Evolutionary conservation across 305 asterid species (phyloP).

Genomic region (Petunia hybrid): DNA sequence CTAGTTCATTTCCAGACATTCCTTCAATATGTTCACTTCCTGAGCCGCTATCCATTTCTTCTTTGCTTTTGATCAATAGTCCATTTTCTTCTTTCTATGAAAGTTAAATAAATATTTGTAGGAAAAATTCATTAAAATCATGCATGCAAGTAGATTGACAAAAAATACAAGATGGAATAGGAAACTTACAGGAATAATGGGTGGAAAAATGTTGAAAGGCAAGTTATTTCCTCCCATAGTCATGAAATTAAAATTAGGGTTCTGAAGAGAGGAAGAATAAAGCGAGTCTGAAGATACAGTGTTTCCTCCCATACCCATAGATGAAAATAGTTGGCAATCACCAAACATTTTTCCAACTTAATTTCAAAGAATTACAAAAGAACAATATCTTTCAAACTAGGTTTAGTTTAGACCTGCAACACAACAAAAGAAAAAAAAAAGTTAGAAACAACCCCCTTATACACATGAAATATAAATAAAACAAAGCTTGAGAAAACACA

Average conservation of each 20-base stretch:
- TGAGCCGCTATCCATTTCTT: conserved; percentile 84
- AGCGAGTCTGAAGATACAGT: conserved; percentile 56
- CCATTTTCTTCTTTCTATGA: conserved; percentile 74
- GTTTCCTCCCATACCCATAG: conserved; percentile 65
- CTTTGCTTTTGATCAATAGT: conserved; percentile 57
- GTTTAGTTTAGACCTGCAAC: conserved; percentile 30
- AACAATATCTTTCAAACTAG: conserved; percentile 12
- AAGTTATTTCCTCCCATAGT: conserved; percentile 51
- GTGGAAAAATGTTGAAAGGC: conserved; percentile 82
- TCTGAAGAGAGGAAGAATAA: conserved; percentile 57
- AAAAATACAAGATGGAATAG: neutral
- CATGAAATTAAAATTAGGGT: conserved; percentile 85
- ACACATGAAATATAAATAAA: neutral
- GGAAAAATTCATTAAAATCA: neutral
- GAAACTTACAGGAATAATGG: conserved; percentile 65
- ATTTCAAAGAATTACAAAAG: conserved; percentile 7
- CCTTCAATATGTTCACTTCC: conserved; percentile 86
- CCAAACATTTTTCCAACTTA: conserved; percentile 64
- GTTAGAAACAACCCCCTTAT: neutral
- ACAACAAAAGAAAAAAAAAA: neutral
- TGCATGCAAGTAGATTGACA: neutral
- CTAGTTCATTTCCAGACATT: conserved; percentile 72
- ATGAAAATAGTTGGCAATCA: conserved; percentile 84
- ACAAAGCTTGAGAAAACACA: neutral
- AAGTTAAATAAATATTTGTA: too few relatives aligned